Conservation (phyloP, 768 basidiomycete species). For the Gyrodon lividus region DNA sequence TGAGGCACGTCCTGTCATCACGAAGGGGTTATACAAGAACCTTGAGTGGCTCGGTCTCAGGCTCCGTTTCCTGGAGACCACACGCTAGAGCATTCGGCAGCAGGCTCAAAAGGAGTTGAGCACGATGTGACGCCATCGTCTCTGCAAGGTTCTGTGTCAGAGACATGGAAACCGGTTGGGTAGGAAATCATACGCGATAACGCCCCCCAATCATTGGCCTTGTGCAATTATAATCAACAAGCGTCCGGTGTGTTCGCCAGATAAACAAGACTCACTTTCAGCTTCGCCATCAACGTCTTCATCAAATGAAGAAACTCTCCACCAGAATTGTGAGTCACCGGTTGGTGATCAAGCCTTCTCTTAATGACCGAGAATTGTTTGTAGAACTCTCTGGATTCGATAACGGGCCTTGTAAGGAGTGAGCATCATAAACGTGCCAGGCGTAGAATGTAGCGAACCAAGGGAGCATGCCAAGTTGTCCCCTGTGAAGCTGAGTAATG, state of each 20-base stretch:
- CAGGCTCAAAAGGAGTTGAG: slow-evolving; percentile 36
- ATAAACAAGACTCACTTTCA: slow-evolving; percentile 42
- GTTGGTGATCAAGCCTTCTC: slow-evolving; percentile 42
- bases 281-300: slow-evolving; percentile 60
- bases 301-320: slow-evolving; percentile 52
- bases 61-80: slow-evolving; percentile 42
- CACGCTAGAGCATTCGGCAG: slow-evolving; percentile 45
- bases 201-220: slow-evolving; percentile 62
- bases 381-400: slow-evolving; percentile 57
- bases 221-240: not conserved
- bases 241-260: not conserved
- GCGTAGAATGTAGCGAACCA: slow-evolving; percentile 33
- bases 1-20: not conserved
- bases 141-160: slow-evolving; percentile 24
- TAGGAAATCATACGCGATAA: slow-evolving; percentile 44
- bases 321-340: slow-evolving; percentile 43
- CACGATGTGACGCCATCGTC: slow-evolving; percentile 42
- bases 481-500: slow-evolving; percentile 51
- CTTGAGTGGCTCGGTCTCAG: slow-evolving; percentile 46
- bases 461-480: slow-evolving; percentile 50
- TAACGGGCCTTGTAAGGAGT: slow-evolving; percentile 40
- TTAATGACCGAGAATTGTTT: slow-evolving; percentile 44
- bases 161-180: too few species aligned
- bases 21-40: slow-evolving; percentile 22
- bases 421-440: not conserved